phyloP scores from a whole-genome alignment of 2,329 filamentous ascomycete genomes.

The Ustulina deusta region DNA sequence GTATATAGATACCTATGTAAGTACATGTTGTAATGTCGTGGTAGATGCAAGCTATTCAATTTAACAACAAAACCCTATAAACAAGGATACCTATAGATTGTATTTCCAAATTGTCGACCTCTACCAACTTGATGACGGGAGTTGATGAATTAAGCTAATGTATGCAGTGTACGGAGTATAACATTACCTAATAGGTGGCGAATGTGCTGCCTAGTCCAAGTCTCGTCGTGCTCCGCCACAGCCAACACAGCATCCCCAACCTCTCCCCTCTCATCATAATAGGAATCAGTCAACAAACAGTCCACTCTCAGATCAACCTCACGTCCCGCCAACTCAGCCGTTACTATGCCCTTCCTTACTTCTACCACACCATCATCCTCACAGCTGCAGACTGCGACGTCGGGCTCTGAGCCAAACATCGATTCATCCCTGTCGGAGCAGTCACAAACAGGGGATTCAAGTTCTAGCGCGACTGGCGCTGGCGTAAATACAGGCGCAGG shows the following conservation, averaged over 20 bases:
- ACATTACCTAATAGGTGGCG: constrained; percentile 20
- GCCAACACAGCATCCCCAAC: background rate
- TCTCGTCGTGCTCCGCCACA: constrained; percentile 23
- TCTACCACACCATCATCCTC: constrained; percentile 20
- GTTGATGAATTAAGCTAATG: background rate
- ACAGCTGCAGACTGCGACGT: constrained; percentile 5
- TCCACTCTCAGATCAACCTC: background rate
- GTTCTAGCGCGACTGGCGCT: constrained; percentile 53
- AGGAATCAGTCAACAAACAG: constrained; percentile 12
- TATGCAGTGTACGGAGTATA: too few species aligned
- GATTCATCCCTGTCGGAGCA: constrained; percentile 27
- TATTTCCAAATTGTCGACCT: too few species aligned
- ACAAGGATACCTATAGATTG: too few species aligned
- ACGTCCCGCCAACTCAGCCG: background rate
- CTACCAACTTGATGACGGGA: background rate
- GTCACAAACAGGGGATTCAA: constrained; percentile 17
- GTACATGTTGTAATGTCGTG: too few species aligned
- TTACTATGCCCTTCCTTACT: constrained; percentile 26
- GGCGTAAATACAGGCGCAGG: constrained; percentile 64
- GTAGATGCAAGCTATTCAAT: too few species aligned
- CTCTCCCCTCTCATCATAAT: background rate
- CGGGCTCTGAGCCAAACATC: constrained; percentile 24
- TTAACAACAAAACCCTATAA: too few species aligned
- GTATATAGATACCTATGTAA: too few species aligned
- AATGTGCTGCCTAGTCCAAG: constrained; percentile 4